phyloP scores from a whole-genome alignment of 176 grass and related monocot genomes.

The Oryza coarctata region DNA sequence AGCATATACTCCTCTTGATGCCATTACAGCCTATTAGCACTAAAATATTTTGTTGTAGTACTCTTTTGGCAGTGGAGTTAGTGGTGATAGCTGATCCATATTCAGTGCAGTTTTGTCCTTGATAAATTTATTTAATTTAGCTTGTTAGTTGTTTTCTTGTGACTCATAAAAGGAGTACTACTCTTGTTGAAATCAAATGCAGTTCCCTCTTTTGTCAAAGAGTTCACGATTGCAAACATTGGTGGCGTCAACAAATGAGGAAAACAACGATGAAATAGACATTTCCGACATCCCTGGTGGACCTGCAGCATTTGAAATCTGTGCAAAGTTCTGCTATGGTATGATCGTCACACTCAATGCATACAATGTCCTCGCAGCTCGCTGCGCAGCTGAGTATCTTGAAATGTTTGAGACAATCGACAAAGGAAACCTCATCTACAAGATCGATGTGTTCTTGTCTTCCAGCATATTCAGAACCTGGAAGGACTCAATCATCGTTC shows the following conservation, averaged over 20 bases:
- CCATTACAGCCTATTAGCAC: not conserved
- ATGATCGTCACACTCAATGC: slow-evolving; percentile 96
- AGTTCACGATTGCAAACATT: slow-evolving; percentile 76
- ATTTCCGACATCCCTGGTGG: slow-evolving; percentile 83
- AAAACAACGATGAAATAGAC: slow-evolving; percentile 70
- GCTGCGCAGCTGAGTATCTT: slow-evolving; percentile 85
- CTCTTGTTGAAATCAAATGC: slow-evolving; percentile 23
- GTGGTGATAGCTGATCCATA: not conserved
- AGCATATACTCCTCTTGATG: not conserved
- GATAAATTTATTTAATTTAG: not conserved
- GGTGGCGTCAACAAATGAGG: slow-evolving; percentile 62
- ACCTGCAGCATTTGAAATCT: slow-evolving; percentile 84
- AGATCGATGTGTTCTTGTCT: slow-evolving; percentile 87
- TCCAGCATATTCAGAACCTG: slow-evolving; percentile 80
- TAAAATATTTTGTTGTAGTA: not conserved
- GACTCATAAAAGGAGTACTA: not conserved
- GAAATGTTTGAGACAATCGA: slow-evolving; percentile 85
- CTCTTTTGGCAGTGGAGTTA: not conserved
- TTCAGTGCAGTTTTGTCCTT: not conserved
- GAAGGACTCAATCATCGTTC: slow-evolving; percentile 94
- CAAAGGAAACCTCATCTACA: slow-evolving; percentile 96
- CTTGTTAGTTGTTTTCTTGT: not conserved
- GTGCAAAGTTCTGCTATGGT: slow-evolving; percentile 93
- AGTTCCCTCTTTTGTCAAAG: slow-evolving; percentile 98
- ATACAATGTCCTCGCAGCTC: slow-evolving; percentile 83